Evolutionary conservation across 2,329 filamentous ascomycete genomes (phyloP).

Genomic region (Cylindrodendrum hubeiense): DNA sequence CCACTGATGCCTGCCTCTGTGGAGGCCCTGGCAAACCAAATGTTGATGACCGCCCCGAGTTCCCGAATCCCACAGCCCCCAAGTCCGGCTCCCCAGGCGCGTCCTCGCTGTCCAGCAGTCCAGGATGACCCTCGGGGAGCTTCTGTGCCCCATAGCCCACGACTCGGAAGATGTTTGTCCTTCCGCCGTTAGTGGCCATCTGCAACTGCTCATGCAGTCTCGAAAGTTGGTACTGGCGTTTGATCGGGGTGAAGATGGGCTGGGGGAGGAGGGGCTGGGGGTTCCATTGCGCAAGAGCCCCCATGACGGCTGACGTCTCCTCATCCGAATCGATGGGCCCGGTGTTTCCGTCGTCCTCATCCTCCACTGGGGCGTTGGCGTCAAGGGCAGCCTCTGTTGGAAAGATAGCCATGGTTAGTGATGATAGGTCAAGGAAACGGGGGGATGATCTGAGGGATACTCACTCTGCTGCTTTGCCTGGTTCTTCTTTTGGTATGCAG

Average conservation of each 20-base stretch:
- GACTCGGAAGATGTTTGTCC: constrained; percentile 74
- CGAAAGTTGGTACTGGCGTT: constrained; percentile 72
- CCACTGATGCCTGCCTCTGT: constrained; percentile 60
- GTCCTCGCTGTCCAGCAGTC: constrained; percentile 63
- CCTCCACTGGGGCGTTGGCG: constrained; percentile 89
- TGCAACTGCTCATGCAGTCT: constrained; percentile 75
- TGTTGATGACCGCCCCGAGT: constrained; percentile 55
- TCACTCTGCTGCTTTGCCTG: constrained; percentile 97
- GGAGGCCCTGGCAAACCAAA: constrained; percentile 57
- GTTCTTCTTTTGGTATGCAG: constrained; percentile 96
- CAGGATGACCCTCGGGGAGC: constrained; percentile 63
- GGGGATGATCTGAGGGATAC: constrained; percentile 49
- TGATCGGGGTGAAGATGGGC: constrained; percentile 70
- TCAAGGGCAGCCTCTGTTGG: constrained; percentile 88
- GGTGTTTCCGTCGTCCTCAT: constrained; percentile 84
- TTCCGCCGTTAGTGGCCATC: constrained; percentile 74
- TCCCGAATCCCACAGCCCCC: constrained; percentile 52
- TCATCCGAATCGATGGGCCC: constrained; percentile 94
- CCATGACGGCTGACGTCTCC: constrained; percentile 91
- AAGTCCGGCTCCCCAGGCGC: constrained; percentile 70
- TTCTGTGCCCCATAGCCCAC: constrained; percentile 68
- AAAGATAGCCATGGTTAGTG: constrained; percentile 25
- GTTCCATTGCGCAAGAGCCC: constrained; percentile 78
- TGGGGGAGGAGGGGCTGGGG: constrained; percentile 83
- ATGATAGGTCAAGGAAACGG: constrained; percentile 26